A percentile compares a stretch with the other conserved stretches of the same genome.
These are phyloP conservation scores for Neckera pumila DNA, from an alignment of 225 moss, liverwort and hornwort genomes.

Conservation along the genomic window DNA sequence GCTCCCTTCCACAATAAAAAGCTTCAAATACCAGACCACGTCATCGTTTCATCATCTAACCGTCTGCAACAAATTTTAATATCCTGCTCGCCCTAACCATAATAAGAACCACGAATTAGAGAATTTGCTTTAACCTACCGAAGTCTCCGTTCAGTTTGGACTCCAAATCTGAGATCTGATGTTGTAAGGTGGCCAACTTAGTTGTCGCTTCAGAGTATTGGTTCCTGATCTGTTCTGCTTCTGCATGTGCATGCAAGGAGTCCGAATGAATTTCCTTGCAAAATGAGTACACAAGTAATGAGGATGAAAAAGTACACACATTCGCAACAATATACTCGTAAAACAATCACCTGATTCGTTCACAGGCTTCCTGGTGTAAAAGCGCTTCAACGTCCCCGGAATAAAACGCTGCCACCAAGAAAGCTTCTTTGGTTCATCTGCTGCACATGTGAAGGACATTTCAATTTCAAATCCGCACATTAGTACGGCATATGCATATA, in stretches of 20 bases:
- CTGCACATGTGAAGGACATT: slow-evolving; percentile 11
- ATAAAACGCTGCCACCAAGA: slow-evolving; percentile 77
- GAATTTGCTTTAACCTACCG: slow-evolving; percentile 22
- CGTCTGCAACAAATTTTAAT: background rate
- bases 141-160: slow-evolving; percentile 65
- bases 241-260: slow-evolving; percentile 35
- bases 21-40: background rate
- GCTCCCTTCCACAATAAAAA: background rate
- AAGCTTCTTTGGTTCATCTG: slow-evolving; percentile 20
- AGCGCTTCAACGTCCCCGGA: slow-evolving; percentile 28
- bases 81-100: background rate
- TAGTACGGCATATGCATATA: background rate
- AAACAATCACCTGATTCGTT: slow-evolving; percentile 60
- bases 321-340: background rate
- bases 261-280: background rate
- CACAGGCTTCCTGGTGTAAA: slow-evolving; percentile 42
- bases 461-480: background rate
- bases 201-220: slow-evolving; percentile 54
- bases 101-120: background rate
- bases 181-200: slow-evolving; percentile 37
- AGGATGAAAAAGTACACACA: background rate
- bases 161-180: slow-evolving; percentile 66
- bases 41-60: background rate
- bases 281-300: background rate
- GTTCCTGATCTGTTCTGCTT: slow-evolving; percentile 71